Evolutionary conservation across 2,329 filamentous ascomycete genomes (phyloP), one percentile per base, ranked within the genome.

Genomic region (Daldinia eschscholtzii): DNA sequence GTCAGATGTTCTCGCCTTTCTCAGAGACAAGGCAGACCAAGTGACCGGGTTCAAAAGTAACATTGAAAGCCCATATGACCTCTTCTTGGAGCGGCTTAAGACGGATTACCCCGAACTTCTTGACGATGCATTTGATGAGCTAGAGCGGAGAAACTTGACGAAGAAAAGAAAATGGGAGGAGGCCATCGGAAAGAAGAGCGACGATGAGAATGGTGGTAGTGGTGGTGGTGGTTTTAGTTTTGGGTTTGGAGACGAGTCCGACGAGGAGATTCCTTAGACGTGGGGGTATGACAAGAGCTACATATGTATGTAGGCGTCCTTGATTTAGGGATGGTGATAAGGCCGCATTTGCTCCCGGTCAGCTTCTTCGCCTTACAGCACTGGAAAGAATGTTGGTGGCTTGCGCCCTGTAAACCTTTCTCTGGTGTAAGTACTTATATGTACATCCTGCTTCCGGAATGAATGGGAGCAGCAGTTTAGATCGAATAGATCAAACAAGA

Each of bases 81-180:
- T 94, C 3, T 98, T 98, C 77, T 85, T 92, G 3, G 85, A 90
- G 61, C 87, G 90, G 39, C 85, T 98, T 77, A 80, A 81, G 59
- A 83, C 86, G 59, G 79, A 83, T 28, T 85, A 93, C 73, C 91
- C 93, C 0, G 87, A 89, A 0, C 77, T 94, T n/a, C 80, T 95
- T 26, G 84, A 89, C 48, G 85, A 88, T 68, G 92, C 89, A 0
- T 77, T 94, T 53, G 82, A 84, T 18, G 87, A 92, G 74, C 76
- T 94, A 61, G 89, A 92, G 65, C 88, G 84, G 73, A 90, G 86
- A 76, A 83, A 80, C 20, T 84, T 84, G 58, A 86, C 86, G 3
- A 93, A 87, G 79, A 96, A 94, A 82, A 88, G 93, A 57, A 97
- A 92, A 75, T 98, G 95, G 95, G 93, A 97, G 77, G 87, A 91